Evolutionary conservation across 768 basidiomycete species (phyloP), one percentile per base, ranked within the genome.

Genomic region (Cystofilobasidium macerans): DNA sequence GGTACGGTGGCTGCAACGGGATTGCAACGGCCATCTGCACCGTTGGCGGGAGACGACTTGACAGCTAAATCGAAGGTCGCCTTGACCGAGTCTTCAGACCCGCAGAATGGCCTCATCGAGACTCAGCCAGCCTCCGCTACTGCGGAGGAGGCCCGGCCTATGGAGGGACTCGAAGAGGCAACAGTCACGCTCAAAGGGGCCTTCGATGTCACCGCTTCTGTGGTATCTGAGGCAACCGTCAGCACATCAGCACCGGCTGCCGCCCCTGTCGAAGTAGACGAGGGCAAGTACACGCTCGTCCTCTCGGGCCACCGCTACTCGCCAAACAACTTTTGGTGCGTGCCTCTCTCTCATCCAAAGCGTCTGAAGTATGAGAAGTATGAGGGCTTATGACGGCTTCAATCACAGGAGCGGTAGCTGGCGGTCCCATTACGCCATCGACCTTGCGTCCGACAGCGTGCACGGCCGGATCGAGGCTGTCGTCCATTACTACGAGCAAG

Each of bases 401-500:
- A n/a, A n/a, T n/a, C n/a, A n/a, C 62, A 94, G 93, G 92, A 87
- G 92, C 33, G 94, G 94, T 38, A 81, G 92, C 74, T 98, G 94
- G 94, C 83, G 93, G 43, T 92, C 91, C 8, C 82, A 86, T 70
- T 98, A 95, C 75, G 74, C 78, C 12, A 79, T 95, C 57, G 84
- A 94, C 74, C 75, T 88, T 43, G 81, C 80, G 22, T 78, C 81
- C 45, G 81, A 82, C 61, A 80, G 77, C 66, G 79, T 95, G 7
- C 75, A 77, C n/a, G 92, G 91, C 0, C 82, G 79, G 71, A 83
- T 95, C 20, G 79, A 86, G 11, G 82, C 88, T 51, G 88, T 91
- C 71, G 86, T 97, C 16, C 95, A 99, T 75, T 98, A 98, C 73
- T 98, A 93, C 73, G 95, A 99, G 75, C 90, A 95, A 74, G 94